Conservation (phyloP, 2,329 filamentous ascomycete genomes). For the Sporothrix protearum region DNA sequence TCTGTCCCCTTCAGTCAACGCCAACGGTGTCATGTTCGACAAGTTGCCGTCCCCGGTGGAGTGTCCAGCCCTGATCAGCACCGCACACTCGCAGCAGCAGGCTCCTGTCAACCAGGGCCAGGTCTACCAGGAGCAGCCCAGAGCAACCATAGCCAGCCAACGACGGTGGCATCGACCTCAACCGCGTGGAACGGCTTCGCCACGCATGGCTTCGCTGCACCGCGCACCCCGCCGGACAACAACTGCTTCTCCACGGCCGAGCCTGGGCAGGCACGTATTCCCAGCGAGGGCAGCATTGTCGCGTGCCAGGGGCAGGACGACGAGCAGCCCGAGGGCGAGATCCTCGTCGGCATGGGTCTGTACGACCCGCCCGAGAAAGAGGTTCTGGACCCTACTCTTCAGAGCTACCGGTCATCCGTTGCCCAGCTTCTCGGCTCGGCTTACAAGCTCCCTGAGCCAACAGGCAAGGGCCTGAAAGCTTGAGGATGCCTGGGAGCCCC, state of each 20-base stretch:
- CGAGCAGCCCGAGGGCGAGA: slow-evolving; percentile 60
- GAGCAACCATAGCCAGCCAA: not conserved
- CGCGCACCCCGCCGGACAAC: slow-evolving; percentile 49
- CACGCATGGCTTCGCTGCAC: slow-evolving; percentile 43
- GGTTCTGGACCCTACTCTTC: slow-evolving; percentile 47
- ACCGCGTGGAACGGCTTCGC: slow-evolving; percentile 24
- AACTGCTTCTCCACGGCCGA: slow-evolving; percentile 49
- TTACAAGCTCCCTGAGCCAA: slow-evolving; percentile 45
- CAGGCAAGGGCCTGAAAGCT: slow-evolving; percentile 76
- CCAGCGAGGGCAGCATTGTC: slow-evolving; percentile 47
- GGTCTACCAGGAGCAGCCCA: slow-evolving; percentile 11
- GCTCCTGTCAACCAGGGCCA: not conserved
- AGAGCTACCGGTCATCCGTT: slow-evolving; percentile 55
- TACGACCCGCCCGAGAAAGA: slow-evolving; percentile 67
- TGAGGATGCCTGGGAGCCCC: slow-evolving; percentile 74
- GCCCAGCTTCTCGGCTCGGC: slow-evolving; percentile 52
- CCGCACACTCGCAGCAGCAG: not conserved
- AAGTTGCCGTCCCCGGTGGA: slow-evolving; percentile 27
- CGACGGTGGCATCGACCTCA: not conserved
- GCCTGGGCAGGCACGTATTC: slow-evolving; percentile 44
- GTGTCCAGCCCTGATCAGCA: slow-evolving; percentile 25
- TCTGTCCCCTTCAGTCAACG: slow-evolving; percentile 28
- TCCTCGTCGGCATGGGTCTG: slow-evolving; percentile 76
- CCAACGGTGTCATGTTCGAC: slow-evolving; percentile 27
- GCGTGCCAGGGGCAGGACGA: slow-evolving; percentile 50